Evolutionary conservation across 2,329 filamentous ascomycete genomes (phyloP).

Genomic region (Pseudogymnoascus sp.): DNA sequence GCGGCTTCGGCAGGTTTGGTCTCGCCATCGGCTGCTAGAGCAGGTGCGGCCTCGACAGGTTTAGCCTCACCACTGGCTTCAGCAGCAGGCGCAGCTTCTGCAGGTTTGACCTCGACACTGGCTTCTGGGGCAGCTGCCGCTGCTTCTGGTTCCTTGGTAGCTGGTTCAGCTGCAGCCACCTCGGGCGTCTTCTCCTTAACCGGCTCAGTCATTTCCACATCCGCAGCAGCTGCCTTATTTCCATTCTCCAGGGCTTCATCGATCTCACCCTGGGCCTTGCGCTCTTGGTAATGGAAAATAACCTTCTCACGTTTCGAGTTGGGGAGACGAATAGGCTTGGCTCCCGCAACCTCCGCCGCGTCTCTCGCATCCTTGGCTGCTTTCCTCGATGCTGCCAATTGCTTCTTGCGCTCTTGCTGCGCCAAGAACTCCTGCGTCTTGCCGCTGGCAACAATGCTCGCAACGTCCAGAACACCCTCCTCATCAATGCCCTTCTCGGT

Average conservation of each 20-base stretch:
- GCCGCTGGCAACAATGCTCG: slow-evolving; percentile 73
- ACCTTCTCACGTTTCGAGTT: slow-evolving; percentile 64
- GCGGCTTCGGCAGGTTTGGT: slow-evolving; percentile 12
- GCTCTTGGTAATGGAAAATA: slow-evolving; percentile 66
- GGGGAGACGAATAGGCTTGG: slow-evolving; percentile 52
- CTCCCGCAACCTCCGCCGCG: slow-evolving; percentile 38
- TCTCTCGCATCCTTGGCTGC: slow-evolving; percentile 49
- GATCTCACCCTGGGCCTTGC: slow-evolving; percentile 41
- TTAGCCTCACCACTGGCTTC: slow-evolving; percentile 11
- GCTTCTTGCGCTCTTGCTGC: slow-evolving; percentile 75
- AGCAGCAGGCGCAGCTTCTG: slow-evolving; percentile 8
- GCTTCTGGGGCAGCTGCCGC: not conserved
- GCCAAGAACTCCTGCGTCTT: slow-evolving; percentile 76
- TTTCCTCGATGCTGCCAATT: slow-evolving; percentile 53
- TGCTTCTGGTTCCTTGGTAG: slow-evolving; percentile 14
- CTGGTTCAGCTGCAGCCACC: slow-evolving; percentile 11
- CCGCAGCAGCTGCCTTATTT: slow-evolving; percentile 25
- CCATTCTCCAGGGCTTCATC: slow-evolving; percentile 38
- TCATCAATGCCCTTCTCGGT: slow-evolving; percentile 39
- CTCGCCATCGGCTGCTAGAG: slow-evolving; percentile 10
- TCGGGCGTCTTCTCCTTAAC: slow-evolving; percentile 22
- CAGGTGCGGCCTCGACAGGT: slow-evolving; percentile 12
- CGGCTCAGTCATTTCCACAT: slow-evolving; percentile 20
- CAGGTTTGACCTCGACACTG: not conserved
- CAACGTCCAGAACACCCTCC: slow-evolving; percentile 74